Percentiles rank a stretch among this genome's conserved stretches.
These are phyloP conservation scores for Haematococcus lacustris DNA, from an alignment of 139 green algal genomes.

Conservation along the genomic window DNA sequence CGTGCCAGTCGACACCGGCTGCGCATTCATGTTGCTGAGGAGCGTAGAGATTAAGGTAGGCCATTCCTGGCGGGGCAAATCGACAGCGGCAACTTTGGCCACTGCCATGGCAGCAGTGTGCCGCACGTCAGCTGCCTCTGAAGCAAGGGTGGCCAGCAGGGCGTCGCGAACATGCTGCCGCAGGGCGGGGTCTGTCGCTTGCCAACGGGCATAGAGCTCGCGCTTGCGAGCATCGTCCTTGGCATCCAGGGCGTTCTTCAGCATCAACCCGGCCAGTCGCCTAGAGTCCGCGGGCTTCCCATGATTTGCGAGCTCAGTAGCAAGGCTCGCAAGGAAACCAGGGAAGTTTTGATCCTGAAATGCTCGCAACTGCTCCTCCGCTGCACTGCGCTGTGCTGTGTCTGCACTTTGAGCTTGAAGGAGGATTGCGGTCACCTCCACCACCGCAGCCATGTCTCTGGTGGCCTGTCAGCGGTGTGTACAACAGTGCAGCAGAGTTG, in stretches of 20 bases:
- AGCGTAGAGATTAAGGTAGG: constrained; percentile 71
- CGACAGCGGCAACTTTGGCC: constrained; percentile 89
- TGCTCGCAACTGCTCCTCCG: constrained; percentile 71
- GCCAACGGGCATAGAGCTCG: constrained; percentile 66
- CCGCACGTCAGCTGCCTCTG: constrained; percentile 47
- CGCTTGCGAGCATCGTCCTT: constrained; percentile 66
- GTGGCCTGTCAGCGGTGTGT: too few species aligned
- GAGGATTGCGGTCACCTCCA: constrained; percentile 47
- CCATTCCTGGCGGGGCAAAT: constrained; percentile 79
- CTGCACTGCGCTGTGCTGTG: constrained; percentile 49
- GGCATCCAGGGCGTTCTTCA: constrained; percentile 93
- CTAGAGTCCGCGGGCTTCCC: constrained; percentile 62
- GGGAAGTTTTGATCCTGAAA: constrained; percentile 74
- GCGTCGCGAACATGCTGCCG: constrained; percentile 69
- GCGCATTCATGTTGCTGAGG: constrained; percentile 59
- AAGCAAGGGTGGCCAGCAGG: constrained; percentile 67
- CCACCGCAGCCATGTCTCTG: too few species aligned
- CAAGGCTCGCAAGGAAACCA: constrained; percentile 64
- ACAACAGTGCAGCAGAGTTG: too few species aligned
- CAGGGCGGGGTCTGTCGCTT: constrained; percentile 46
- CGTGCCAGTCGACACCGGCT: constrained; percentile 28
- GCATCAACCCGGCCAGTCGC: constrained; percentile 82
- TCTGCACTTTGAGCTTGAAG: constrained; percentile 69
- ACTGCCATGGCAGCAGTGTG: constrained; percentile 83
- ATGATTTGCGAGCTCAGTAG: constrained; percentile 69